Conservation (phyloP, 257 asterid species). For the Jacaranda mimosifolia region DNA sequence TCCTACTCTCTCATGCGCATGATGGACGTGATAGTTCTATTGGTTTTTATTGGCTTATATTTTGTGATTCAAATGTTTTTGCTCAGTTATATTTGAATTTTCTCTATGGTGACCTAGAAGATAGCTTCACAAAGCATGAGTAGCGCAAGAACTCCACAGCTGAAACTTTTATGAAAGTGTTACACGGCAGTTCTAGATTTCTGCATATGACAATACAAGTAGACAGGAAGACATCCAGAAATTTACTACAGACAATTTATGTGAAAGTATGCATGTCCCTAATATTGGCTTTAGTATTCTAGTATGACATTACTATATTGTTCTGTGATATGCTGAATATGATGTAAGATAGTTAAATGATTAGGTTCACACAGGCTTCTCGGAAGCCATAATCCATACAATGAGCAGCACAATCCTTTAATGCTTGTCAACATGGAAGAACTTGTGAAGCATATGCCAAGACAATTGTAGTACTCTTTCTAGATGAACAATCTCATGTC, state of each 20-base stretch:
- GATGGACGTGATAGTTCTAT: background rate
- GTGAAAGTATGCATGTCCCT: background rate
- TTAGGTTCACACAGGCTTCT: background rate
- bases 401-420: background rate
- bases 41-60: background rate
- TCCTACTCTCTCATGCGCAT: background rate
- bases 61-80: background rate
- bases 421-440: constrained; percentile 2
- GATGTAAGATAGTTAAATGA: background rate
- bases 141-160: background rate
- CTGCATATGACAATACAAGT: background rate
- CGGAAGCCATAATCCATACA: background rate
- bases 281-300: background rate
- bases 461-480: background rate
- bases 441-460: background rate
- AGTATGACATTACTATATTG: background rate
- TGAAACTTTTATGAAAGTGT: background rate
- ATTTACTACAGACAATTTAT: background rate
- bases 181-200: background rate
- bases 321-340: constrained; percentile 7
- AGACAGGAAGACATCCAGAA: background rate
- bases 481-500: background rate
- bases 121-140: constrained; percentile 1
- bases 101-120: constrained; percentile 1
- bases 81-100: background rate